phyloP scores from a whole-genome alignment of 2,329 filamentous ascomycete species.

The Aureobasidium lini region DNA sequence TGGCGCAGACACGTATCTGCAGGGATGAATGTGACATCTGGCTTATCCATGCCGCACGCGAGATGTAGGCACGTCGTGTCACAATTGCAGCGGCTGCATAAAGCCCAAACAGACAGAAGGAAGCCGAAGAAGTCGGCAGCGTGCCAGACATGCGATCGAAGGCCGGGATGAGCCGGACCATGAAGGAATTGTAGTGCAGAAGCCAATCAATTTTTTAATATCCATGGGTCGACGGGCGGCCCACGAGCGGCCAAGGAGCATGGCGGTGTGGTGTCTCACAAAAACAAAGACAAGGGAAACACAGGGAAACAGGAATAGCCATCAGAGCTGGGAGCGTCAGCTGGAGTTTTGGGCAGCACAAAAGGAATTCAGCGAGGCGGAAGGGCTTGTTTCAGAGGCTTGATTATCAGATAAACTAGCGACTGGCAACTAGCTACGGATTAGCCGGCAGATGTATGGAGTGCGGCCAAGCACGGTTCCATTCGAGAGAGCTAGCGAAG shows the following conservation, averaged over 20 bases:
- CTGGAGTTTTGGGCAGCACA: not conserved
- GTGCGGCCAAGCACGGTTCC: not conserved
- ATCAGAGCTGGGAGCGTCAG: not conserved
- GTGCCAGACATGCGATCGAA: not conserved
- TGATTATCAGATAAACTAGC: not conserved
- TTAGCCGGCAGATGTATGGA: constrained; percentile 2
- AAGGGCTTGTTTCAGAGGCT: not conserved
- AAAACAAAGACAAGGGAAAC: not conserved
- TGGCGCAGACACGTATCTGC: not conserved
- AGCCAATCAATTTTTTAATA: constrained; percentile 13
- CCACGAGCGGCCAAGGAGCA: not conserved
- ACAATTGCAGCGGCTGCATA: constrained; percentile 5
- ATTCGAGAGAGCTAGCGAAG: not conserved
- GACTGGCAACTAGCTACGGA: not conserved
- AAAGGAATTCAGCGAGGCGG: not conserved
- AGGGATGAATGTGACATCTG: not conserved
- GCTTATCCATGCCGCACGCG: not conserved
- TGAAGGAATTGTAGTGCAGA: not conserved
- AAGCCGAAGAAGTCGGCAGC: not conserved
- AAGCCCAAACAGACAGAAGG: not conserved
- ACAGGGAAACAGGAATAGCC: not conserved
- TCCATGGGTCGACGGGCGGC: constrained; percentile 1
- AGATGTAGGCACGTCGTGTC: constrained; percentile 8
- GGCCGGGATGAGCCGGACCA: not conserved
- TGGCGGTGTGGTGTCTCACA: not conserved